Evolutionary conservation across 768 basidiomycete species (phyloP).

Genomic region (Suillus ampliporus): DNA sequence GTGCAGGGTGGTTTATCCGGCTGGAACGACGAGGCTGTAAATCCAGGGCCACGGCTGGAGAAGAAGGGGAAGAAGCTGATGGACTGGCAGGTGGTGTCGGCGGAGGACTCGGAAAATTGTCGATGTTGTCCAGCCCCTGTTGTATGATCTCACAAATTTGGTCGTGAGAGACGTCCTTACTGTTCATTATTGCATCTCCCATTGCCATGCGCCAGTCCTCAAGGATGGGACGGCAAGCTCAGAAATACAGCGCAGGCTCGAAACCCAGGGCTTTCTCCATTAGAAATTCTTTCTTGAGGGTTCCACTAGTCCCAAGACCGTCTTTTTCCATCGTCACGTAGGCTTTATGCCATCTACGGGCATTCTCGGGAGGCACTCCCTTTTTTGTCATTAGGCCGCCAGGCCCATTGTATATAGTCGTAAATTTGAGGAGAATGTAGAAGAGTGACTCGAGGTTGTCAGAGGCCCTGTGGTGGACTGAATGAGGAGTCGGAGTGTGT

Average conservation of each 20-base stretch:
- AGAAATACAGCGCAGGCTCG: not conserved
- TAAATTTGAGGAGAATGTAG: not conserved
- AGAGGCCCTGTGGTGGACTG: not conserved
- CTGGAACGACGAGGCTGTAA: too few relatives aligned
- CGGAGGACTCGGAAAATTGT: not conserved
- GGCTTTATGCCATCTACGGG: not conserved
- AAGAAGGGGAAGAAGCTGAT: too few relatives aligned
- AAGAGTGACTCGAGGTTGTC: not conserved
- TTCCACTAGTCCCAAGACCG: not conserved
- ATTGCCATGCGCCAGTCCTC: not conserved
- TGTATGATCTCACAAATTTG: not conserved
- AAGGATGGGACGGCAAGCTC: not conserved
- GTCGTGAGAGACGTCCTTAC: not conserved
- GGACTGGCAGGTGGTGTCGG: too few relatives aligned
- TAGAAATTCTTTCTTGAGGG: not conserved
- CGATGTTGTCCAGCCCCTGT: not conserved
- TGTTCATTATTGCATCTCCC: not conserved
- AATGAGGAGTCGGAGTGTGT: accelerated
- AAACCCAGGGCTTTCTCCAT: not conserved
- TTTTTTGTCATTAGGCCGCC: not conserved
- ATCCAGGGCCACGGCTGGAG: too few relatives aligned
- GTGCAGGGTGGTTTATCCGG: too few relatives aligned
- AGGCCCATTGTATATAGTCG: not conserved
- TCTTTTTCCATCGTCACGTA: not conserved
- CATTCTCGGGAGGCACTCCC: not conserved